Evolutionary conservation across 2,329 filamentous ascomycete species (phyloP), one percentile per base, ranked within the genome.

Genomic region (Xylariaceae sp.): DNA sequence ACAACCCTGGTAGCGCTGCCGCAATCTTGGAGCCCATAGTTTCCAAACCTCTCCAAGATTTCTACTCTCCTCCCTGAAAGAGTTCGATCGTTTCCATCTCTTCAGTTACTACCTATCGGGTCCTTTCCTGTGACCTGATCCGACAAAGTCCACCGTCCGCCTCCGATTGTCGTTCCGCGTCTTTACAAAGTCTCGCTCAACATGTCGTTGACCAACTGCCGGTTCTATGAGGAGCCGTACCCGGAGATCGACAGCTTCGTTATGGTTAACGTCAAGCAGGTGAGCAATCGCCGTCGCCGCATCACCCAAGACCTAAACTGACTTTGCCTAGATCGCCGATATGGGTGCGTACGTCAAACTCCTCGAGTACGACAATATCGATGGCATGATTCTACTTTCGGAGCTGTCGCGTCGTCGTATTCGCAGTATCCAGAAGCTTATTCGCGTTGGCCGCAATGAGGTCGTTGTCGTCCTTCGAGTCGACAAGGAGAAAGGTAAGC

Each of bases 291-390:
- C 48, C 50, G 49, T 30, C 55, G 48, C 34, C 44, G 30, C 30
- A 41, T 49, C 57, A 29, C 42, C 34, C 34, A 34, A 32, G 9
- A 45, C 31, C 41, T 11, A 19, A 27, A 47, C 56, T 60, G 27
- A 56, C 54, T 51, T 56, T 50, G 32, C 53, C 48, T 65, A 94
- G 88, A 99, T 99, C 72, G 94, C 94, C 73, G 95, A 99, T 76
- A 99, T 99, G 95, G 94, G 94, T 74, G 94, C 95, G 68, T 99
- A 99, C 74, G 95, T 99, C 70, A 99, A 99, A 79, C 86, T 99
- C 54, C 87, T 99, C 67, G 94, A 99, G 78, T 99, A 99, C 77
- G 94, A 99, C 76, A 96, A 97, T 78, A 99, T 99, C 69, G 95
- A 99, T 72, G 94, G 94, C 84, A 99, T 99, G 95, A 99, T 99